These are phyloP conservation scores for Eimeria necatrix DNA, from an alignment of 169 alveolate species.

Conservation along the genomic window DNA sequence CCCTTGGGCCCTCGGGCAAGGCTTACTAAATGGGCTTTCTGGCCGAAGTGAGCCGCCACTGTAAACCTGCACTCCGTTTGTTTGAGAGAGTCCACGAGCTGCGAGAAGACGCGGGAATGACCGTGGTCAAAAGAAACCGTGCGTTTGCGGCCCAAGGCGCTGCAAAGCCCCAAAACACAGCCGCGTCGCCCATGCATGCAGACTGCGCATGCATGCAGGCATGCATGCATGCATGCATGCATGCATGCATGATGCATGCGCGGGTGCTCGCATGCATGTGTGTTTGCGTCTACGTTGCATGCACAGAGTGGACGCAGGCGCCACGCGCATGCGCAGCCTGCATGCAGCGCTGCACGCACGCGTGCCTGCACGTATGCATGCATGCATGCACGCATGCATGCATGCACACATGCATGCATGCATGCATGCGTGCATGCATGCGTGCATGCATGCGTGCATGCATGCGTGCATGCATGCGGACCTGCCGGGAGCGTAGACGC, in stretches of 20 bases:
- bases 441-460: not conserved
- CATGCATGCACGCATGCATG: no score
- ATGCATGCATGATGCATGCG: no score
- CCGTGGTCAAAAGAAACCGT: not conserved
- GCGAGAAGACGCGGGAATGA: not conserved
- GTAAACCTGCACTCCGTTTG: constrained; percentile 52
- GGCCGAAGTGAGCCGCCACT: constrained; percentile 77
- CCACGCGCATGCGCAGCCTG: no score
- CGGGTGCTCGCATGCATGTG: no score
- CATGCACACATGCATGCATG: not conserved
- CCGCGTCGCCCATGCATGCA: no score
- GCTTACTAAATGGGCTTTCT: constrained; percentile 71
- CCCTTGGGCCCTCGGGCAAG: no score
- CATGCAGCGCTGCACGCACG: no score
- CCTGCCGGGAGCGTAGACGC: not conserved
- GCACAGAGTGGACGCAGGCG: no score
- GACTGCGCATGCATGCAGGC: no score
- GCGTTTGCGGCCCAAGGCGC: not conserved
- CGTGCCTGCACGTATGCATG: no score
- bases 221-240: no score
- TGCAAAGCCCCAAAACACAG: not conserved
- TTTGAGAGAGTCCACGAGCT: not conserved
- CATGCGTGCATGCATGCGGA: not conserved
- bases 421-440: not conserved
- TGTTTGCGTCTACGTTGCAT: no score